Conservation (phyloP, 805 yeast genomes). For the Candida ovalis region DNA sequence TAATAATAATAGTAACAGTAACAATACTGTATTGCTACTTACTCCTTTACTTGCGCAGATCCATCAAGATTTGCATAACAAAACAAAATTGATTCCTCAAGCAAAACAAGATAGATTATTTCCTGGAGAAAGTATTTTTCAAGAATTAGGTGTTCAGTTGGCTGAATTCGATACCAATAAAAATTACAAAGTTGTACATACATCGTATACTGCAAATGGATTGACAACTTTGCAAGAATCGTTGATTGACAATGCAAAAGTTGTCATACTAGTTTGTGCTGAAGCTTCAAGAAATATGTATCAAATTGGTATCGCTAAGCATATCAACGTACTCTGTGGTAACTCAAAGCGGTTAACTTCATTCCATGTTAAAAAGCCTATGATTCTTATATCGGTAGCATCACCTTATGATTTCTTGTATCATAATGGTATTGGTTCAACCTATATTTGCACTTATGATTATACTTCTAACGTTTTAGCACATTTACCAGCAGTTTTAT, state of each 20-base stretch:
- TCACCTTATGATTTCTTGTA: slow-evolving; percentile 61
- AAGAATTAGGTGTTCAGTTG: slow-evolving; percentile 45
- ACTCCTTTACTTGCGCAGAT: slow-evolving; percentile 35
- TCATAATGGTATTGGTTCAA: slow-evolving; percentile 49
- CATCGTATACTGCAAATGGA: slow-evolving; percentile 56
- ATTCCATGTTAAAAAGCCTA: slow-evolving; percentile 40
- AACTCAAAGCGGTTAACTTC: slow-evolving; percentile 33
- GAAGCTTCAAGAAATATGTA: slow-evolving; percentile 59
- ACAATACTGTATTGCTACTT: slow-evolving; percentile 26
- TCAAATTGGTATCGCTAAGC: slow-evolving; percentile 58
- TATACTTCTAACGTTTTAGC: slow-evolving; percentile 50
- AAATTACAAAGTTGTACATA: slow-evolving; percentile 48
- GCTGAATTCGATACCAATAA: slow-evolving; percentile 31
- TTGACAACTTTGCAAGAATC: slow-evolving; percentile 52
- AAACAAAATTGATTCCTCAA: neutral
- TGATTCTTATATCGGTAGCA: slow-evolving; percentile 56
- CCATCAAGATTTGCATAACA: slow-evolving; percentile 21
- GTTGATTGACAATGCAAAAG: slow-evolving; percentile 47
- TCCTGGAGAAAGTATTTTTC: slow-evolving; percentile 49
- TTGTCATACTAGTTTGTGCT: slow-evolving; percentile 51
- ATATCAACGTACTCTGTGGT: slow-evolving; percentile 51
- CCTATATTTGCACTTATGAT: slow-evolving; percentile 59
- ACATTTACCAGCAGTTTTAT: slow-evolving; percentile 45
- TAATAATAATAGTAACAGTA: neutral
- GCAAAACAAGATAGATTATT: slow-evolving; percentile 6